Base-by-base conservation (phyloP, 1,284 basidiomycete genomes). In the Moesziomyces aphidis region DNA sequence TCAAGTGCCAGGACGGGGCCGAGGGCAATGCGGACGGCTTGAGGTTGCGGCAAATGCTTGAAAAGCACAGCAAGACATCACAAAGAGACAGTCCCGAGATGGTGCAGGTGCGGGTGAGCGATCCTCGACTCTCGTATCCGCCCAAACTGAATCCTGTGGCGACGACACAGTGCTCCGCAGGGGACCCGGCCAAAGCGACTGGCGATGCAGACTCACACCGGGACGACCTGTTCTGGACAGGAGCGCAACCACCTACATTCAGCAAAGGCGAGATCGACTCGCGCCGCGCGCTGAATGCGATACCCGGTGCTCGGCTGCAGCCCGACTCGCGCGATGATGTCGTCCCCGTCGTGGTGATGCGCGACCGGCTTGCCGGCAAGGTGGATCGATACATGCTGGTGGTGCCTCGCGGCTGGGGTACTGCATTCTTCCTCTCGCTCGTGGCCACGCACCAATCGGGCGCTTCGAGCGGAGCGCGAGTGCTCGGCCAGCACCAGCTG, bases 401-500 rank as follows among this genome's bases (percentile, higher is more conserved):
- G 10, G 75, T 83, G 1, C 83, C 83, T 8, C 76, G 82, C 26
- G 82, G 81, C 13, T 84, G 83, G 83, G 79, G 78, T 22, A 57
- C 50, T 2, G 73, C 79, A 3, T 83, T 83, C 54, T 83, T 76
- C 65, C 69, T 76, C 15, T 78, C 79, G 15, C 75, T 84, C 1
- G 68, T 79, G 39, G 66, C 78, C 31, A 75, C 74, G 17, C 62
- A 74, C 51, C 72, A 76, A n/a, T 76, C 65, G 0, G 72, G 73
- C 22, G 69, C 65, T 3, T 57, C 68, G 17, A 67, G 52, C 24
- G 76, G 77, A 31, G 73, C 73, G 8, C 51, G 69, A 9, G 79
- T 83, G 21, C 44, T 82, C 0, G 79, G 81, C 6, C 81, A 80
- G 46, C 74, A 68, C 17, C 80, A 82, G 54, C 51, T 76, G 22